Percentiles rank a stretch among this genome's conserved stretches.
phyloP scores from a whole-genome alignment of 1,284 basidiomycete species.

The Ustilago hordei region DNA sequence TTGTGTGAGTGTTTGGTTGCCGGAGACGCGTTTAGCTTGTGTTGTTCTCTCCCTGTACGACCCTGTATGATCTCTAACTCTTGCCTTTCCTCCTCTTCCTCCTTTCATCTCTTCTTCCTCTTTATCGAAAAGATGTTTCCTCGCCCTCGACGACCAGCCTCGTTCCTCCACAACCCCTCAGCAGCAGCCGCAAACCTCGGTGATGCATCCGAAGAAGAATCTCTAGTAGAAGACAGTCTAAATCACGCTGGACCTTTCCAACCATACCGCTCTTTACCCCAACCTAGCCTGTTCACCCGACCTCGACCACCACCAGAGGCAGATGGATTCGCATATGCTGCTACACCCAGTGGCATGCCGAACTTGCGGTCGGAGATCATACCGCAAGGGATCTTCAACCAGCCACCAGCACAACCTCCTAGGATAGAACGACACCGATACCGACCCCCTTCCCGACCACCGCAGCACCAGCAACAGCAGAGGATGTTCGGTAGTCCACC shows the following conservation, averaged over 20 bases:
- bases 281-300: constrained; percentile 2
- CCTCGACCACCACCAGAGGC: not conserved
- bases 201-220: constrained; percentile 7
- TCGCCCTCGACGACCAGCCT: not conserved
- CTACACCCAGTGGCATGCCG: constrained; percentile 12
- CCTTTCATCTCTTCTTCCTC: not conserved
- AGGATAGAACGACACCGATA: not conserved
- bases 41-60: not conserved
- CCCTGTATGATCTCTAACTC: not conserved
- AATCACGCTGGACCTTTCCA: not conserved
- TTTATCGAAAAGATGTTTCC: not conserved
- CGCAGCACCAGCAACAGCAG: not conserved
- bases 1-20: not conserved
- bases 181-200: not conserved
- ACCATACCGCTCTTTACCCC: not conserved
- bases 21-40: not conserved
- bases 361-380: not conserved
- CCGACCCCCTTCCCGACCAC: not conserved
- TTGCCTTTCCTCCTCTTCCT: not conserved
- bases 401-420: not conserved
- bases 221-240: constrained; percentile 16
- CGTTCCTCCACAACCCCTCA: not conserved
- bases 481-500: not conserved
- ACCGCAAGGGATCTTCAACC: not conserved
- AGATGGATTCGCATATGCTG: constrained; percentile 6